Base-by-base conservation (phyloP, 2,329 filamentous ascomycete genomes). In the Gremmenia infestans region DNA sequence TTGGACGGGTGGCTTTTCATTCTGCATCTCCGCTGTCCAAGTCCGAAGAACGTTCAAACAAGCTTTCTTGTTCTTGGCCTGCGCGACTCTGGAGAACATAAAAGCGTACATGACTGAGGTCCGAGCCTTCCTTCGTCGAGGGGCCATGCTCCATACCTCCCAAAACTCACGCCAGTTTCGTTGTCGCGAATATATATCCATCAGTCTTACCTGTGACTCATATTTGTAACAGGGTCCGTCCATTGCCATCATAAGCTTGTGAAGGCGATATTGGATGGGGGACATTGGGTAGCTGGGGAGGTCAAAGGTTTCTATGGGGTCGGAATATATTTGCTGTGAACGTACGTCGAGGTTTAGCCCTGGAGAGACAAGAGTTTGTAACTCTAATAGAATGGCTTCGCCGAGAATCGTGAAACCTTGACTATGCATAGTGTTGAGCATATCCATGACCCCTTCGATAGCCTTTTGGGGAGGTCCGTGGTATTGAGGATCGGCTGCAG, bases 21-120 rank as follows among this genome's bases (percentile, higher is more conserved):
- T 68, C 17, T 73, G 59, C 81, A 89, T 85, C 65, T 86, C 82
- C 2, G 77, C 74, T n/a, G 81, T 74, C 65, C 79, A 80, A 58
- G 73, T 76, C n/a, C 76, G 77, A 59, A 81, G 71, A 22, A 73
- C 77, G 56, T 74, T 73, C 52, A 70, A 75, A 67, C 75, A 83
- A 59, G 72, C 68, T 48, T 55, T 63, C 54, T 75, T 70, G 60
- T 80, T 72, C 0, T 69, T 63, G 0, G 76, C 75, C 4, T 72
- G 66, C 1, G 78, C 76, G 52, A 84, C 74, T 28, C 73, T 66
- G 14, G 68, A 61, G 65, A 82, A 86, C 25, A 84, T 71, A 36
- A 78, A 71, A 3, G 72, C 68, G 65, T 89, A 89, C 60, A 86
- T 73, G 15, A 67, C 66, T n/a, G 72, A 65, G 0, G 79, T 77